phyloP scores from a whole-genome alignment of 2,329 filamentous ascomycete species.

The Thielaviopsis punctulata region DNA sequence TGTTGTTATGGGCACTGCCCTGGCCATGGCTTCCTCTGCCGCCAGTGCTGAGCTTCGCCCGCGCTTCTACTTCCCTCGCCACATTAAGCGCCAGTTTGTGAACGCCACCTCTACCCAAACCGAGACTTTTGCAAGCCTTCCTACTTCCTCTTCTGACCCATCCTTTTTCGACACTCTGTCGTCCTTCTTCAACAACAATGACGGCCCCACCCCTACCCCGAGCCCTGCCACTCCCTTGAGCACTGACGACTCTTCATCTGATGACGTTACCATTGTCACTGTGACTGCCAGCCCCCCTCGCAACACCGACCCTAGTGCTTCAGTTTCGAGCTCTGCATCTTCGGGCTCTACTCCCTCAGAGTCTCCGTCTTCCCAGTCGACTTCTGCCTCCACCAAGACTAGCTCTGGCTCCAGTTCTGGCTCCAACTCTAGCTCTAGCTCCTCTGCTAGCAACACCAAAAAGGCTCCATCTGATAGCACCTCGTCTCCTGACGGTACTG shows the following conservation, averaged over 20 bases:
- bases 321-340: background rate
- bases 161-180: background rate
- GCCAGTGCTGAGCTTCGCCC: constrained; percentile 28
- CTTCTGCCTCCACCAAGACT: background rate
- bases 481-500: background rate
- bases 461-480: background rate
- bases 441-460: background rate
- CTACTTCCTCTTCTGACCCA: background rate
- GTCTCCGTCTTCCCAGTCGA: too few relatives aligned
- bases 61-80: constrained; percentile 39
- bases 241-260: background rate
- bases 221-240: too few relatives aligned
- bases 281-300: background rate
- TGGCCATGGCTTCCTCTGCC: constrained; percentile 30
- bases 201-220: background rate
- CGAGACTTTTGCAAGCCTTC: constrained; percentile 15
- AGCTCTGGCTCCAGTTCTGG: too few relatives aligned
- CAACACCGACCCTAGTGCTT: background rate
- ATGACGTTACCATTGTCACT: background rate
- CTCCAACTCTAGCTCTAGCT: background rate
- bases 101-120: constrained; percentile 25
- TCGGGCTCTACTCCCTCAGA: too few relatives aligned
- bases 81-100: constrained; percentile 33
- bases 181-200: background rate
- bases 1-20: constrained; percentile 26